Evolutionary conservation across 805 yeast species (phyloP).

Genomic region (Spencermartinsiella europaea): DNA sequence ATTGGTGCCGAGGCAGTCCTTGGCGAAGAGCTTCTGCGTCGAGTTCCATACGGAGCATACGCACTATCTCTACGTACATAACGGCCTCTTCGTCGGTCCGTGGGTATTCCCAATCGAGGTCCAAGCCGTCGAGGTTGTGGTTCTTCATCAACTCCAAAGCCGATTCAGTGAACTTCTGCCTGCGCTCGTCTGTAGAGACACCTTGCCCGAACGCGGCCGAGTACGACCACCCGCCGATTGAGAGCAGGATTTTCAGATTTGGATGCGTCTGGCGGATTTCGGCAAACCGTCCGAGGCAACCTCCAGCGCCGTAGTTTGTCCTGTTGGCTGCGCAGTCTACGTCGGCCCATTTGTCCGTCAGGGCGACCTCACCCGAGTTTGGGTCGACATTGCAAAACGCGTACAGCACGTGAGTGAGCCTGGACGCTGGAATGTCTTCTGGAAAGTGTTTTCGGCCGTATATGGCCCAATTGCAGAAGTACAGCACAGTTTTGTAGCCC

Average conservation of each 20-base stretch:
- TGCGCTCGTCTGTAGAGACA: conserved; percentile 33
- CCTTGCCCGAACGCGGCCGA: conserved; percentile 45
- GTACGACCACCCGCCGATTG: conserved; percentile 80
- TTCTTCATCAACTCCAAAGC: conserved; percentile 43
- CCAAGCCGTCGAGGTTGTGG: conserved; percentile 82
- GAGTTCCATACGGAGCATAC: conserved; percentile 37
- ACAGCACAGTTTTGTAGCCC: conserved; percentile 19
- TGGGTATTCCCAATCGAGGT: conserved; percentile 95
- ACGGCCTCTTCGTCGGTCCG: conserved; percentile 41
- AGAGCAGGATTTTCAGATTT: conserved; percentile 54
- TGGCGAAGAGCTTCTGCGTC: conserved; percentile 33
- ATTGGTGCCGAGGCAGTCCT: conserved; percentile 27
- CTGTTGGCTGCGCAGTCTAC: conserved; percentile 17
- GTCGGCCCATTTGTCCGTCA: conserved; percentile 68
- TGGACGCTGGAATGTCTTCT: conserved; percentile 51
- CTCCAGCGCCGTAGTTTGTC: conserved; percentile 30
- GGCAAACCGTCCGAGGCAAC: conserved; percentile 47
- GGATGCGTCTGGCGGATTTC: conserved; percentile 40
- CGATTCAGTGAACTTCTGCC: conserved; percentile 46
- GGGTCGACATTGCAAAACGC: conserved; percentile 65
- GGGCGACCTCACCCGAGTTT: conserved; percentile 46
- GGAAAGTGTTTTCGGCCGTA: conserved; percentile 58
- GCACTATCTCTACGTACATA: conserved; percentile 41
- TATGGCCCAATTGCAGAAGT: conserved; percentile 50
- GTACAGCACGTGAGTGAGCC: conserved; percentile 66